Evolutionary conservation across 805 yeast species (phyloP), one percentile per base, ranked within the genome.

Genomic region (Barnettozyma sp.): DNA sequence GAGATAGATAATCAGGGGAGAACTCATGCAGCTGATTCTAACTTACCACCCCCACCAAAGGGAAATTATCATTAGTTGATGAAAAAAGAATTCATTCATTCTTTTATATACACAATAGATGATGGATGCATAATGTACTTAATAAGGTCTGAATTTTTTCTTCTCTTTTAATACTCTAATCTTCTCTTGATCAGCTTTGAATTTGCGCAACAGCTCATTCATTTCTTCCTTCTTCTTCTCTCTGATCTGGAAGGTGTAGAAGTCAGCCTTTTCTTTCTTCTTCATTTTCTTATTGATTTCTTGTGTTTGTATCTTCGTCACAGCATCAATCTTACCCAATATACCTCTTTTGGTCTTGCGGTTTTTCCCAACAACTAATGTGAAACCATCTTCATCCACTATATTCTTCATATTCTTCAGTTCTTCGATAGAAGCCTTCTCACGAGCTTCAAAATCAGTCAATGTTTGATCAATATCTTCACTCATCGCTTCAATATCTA

Each of bases 351-450:
- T 73, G 3, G 92, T 78, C 66, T 84, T 86, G 44, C 95, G 73
- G 54, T 84, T 88, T 33, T 84, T 70, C 9, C 92, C 86, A 15
- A 87, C 94, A 29, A 88, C 97, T 52, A 83, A 63, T 1, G 95
- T 86, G 62, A 88, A 88, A 3, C 97, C 97, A 56, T 88, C 97
- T 45, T 82, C 96, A 56, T 88, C 97, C 4, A 87, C 92, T 22
- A 73, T 50, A 30, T 73, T 68, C 19, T 71, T 69, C 63, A 76
- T 75, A 9, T 65, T 65, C 37, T 69, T 68, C 33, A 79, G 57
- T 32, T 70, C 71, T 24, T 75, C 78, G 20, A 65, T 64, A 2
- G 78, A 74, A 40, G 70, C 74, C 42, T 68, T 69, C 55, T 90
- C 97, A 19, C 78, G 73, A 37, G 67, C 60, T 48, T 81, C 83